A percentile compares a stretch with the other conserved stretches of the same genome.
Conservation (phyloP, 345 rosid genomes). For the Citrus unshiu region DNA sequence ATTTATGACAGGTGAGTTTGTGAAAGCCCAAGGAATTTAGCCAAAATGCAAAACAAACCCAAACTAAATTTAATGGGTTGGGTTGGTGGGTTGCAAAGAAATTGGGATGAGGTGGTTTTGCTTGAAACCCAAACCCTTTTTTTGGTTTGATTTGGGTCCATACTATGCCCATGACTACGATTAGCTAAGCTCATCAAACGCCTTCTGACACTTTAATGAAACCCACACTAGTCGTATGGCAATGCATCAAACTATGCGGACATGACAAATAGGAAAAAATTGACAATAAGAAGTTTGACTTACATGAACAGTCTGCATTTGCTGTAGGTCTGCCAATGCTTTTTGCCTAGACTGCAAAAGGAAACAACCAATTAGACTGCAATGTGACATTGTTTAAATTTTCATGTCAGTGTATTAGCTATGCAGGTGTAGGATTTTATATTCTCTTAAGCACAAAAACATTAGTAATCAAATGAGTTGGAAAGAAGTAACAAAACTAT, state of each 20-base stretch:
- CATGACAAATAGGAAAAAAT: slow-evolving; percentile 8
- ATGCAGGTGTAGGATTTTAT: not conserved
- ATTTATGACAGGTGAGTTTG: no score
- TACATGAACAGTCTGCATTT: slow-evolving; percentile 77
- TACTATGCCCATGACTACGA: not conserved
- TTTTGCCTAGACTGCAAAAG: slow-evolving; percentile 84
- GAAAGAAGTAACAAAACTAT: not conserved
- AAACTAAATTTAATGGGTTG: no score
- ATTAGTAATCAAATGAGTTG: not conserved
- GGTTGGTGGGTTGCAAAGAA: no score
- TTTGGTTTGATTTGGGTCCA: not conserved
- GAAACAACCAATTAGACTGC: slow-evolving; percentile 9
- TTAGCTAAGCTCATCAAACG: not conserved
- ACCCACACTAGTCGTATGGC: not conserved
- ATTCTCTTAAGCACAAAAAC: not conserved
- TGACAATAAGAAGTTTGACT: slow-evolving; percentile 26
- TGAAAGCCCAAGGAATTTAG: no score
- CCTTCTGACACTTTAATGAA: slow-evolving; percentile 15
- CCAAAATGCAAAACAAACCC: no score
- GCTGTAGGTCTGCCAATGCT: slow-evolving; percentile 71
- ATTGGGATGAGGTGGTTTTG: no score
- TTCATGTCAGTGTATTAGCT: not conserved
- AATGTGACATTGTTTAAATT: not conserved
- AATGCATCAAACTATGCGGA: slow-evolving; percentile 6
- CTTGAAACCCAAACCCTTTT: no score